A percentile compares a stretch with the other conserved stretches of the same genome.
Evolutionary conservation across 2,329 filamentous ascomycete species (phyloP).

Genomic region (Juglanconis sp.): DNA sequence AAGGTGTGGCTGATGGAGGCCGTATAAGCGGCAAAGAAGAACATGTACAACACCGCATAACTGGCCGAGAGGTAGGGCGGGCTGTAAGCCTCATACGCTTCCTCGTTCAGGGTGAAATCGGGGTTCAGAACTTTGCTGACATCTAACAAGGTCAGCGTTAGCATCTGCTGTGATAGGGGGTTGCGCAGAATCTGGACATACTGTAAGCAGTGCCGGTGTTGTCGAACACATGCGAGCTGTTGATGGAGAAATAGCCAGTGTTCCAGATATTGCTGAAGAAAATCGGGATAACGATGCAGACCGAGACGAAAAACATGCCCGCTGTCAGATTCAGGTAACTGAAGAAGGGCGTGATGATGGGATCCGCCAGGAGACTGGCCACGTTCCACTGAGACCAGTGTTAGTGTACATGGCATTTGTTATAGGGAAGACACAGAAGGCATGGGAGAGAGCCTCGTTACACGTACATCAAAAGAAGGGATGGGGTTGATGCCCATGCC

Average conservation of each 20-base stretch:
- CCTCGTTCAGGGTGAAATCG: constrained; percentile 22
- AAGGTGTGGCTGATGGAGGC: constrained; percentile 48
- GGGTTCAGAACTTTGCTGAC: constrained; percentile 3
- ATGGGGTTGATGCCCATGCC: constrained; percentile 34
- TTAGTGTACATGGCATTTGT: not conserved
- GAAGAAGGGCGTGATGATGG: constrained; percentile 47
- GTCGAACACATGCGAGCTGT: constrained; percentile 49
- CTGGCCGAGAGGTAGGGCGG: constrained; percentile 24
- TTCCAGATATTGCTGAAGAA: constrained; percentile 9
- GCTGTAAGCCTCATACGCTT: constrained; percentile 24
- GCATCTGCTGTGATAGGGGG: not conserved
- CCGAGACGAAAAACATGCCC: constrained; percentile 52
- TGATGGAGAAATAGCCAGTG: constrained; percentile 46
- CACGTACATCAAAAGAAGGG: constrained; percentile 41
- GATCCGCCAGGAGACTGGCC: constrained; percentile 20
- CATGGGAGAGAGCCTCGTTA: constrained; percentile 18
- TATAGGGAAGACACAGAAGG: constrained; percentile 9
- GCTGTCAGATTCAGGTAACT: constrained; percentile 61
- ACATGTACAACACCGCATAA: constrained; percentile 41
- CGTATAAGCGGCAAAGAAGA: constrained; percentile 54
- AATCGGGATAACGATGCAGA: constrained; percentile 46
- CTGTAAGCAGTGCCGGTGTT: constrained; percentile 47
- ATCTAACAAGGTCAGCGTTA: not conserved
- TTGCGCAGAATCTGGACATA: constrained; percentile 23
- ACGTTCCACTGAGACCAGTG: constrained; percentile 10